A percentile compares a stretch with the other conserved stretches of the same genome.
phyloP scores from a whole-genome alignment of 129 eudicot species.

The Arctium lappa region DNA sequence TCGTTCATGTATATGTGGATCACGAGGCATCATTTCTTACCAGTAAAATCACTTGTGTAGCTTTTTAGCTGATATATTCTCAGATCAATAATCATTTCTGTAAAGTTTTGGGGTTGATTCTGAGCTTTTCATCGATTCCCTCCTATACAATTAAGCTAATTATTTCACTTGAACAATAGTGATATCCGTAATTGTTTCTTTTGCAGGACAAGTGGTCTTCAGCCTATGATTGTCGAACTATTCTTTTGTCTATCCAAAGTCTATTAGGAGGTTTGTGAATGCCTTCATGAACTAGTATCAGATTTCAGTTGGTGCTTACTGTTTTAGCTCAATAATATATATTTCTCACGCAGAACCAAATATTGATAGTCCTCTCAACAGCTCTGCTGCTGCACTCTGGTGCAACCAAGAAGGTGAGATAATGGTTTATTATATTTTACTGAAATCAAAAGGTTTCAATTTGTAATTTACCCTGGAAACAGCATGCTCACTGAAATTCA shows the following conservation, averaged over 20 bases:
- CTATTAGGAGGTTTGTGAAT: slow-evolving; percentile 69
- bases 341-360: slow-evolving; percentile 67
- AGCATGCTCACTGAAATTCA: background rate
- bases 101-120: background rate
- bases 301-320: background rate
- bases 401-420: slow-evolving; percentile 68
- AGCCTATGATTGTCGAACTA: slow-evolving; percentile 87
- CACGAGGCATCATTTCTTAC: background rate
- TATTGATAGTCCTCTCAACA: slow-evolving; percentile 76
- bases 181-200: background rate
- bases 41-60: background rate
- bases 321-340: slow-evolving; percentile 2
- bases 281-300: slow-evolving; percentile 2
- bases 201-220: slow-evolving; percentile 93
- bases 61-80: background rate
- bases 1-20: background rate
- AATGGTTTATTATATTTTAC: background rate
- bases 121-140: background rate
- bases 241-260: slow-evolving; percentile 87
- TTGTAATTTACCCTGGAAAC: background rate
- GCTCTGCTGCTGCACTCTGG: slow-evolving; percentile 85
- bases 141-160: background rate
- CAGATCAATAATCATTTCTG: background rate
- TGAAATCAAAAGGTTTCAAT: background rate
- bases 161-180: background rate